Conservation (phyloP, 352 stramenopile species). For the Phytophthora rubi region DNA sequence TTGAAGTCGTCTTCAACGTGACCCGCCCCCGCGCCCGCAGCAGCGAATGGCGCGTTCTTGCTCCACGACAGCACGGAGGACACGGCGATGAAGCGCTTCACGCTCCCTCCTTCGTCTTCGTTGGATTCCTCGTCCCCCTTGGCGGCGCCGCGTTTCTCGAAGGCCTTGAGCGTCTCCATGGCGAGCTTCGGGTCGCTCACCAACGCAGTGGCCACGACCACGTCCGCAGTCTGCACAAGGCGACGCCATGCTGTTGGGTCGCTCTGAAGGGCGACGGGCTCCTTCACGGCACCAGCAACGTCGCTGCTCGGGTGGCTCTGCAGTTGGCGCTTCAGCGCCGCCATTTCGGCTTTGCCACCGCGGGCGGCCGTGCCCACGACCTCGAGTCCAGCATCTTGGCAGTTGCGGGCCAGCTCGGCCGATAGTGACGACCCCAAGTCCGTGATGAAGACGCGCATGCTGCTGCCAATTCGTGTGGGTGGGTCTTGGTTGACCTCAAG, state of each 20-base stretch:
- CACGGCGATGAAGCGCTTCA: constrained; percentile 79
- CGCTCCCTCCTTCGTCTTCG: constrained; percentile 31
- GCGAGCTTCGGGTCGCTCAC: constrained; percentile 56
- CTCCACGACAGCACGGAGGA: constrained; percentile 85
- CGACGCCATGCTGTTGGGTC: constrained; percentile 59
- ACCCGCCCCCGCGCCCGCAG: constrained; percentile 39
- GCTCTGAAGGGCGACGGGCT: constrained; percentile 55
- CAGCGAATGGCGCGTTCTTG: constrained; percentile 65
- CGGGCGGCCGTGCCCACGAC: constrained; percentile 63
- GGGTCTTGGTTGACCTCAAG: background rate
- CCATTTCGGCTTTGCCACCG: constrained; percentile 46
- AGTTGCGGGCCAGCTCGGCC: constrained; percentile 54
- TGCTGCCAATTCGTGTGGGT: background rate
- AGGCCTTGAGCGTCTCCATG: constrained; percentile 72
- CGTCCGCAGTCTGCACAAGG: constrained; percentile 60
- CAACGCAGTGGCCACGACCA: constrained; percentile 65
- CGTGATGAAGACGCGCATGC: constrained; percentile 80
- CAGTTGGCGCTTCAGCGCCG: constrained; percentile 56
- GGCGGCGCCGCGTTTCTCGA: constrained; percentile 51
- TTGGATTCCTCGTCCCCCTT: constrained; percentile 41
- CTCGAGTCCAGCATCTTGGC: constrained; percentile 71
- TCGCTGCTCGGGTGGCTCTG: constrained; percentile 68
- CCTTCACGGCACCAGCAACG: constrained; percentile 45
- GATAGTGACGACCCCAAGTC: constrained; percentile 70
- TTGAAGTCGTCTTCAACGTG: constrained; percentile 85